Base-by-base conservation (phyloP, 2,329 filamentous ascomycete genomes). In the Meredithiella fracta region DNA sequence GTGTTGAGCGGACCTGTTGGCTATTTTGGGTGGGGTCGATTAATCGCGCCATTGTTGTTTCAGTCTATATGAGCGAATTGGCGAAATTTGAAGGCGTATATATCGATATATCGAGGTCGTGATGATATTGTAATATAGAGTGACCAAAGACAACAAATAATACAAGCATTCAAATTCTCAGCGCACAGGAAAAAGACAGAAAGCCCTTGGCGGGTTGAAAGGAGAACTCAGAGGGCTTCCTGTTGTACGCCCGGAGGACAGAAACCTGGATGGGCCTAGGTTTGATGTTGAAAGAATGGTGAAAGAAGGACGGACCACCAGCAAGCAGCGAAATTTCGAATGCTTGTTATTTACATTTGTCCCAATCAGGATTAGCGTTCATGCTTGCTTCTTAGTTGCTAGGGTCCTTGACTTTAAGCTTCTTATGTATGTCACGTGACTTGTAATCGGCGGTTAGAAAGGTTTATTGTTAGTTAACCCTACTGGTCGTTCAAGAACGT, bases 11-110 rank as follows among this genome's bases (percentile, higher is more conserved):
- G n/a, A 29, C 50, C 26, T 44, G 50, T 53, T 59, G 57, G 37
- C 54, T 51, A 64, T 83, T 77, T 70, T 76, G 71, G 60, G 80
- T 75, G 65, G 78, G 77, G 73, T 89, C 85, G 71, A 90, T 90
- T 62, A 91, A 76, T 71, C 85, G 79, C 70, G 86, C 86, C 86
- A 91, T 91, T 64, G 68, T 67, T 72, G n/a, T 8, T 49, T 1
- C 44, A 25, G n/a, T 7, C 9, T n/a, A n/a, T n/a, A 44, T 44
- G 40, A 20, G 40, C 11, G n/a, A 20, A 20, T 44, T 44, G 17
- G n/a, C 40, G 40, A 20, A 34, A 5, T 44, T n/a, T 44, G 11
- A n/a, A 20, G 20, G 40, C 3, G 11, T 44, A 20, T 44, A 44
- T 15, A 49, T 14, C 3, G 44, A 49, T 7, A 25, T 49, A n/a